Evolutionary conservation across 192 early-diverging fungal species (phyloP), one percentile per base, ranked within the genome.

Genomic region (Coemansia sp.): DNA sequence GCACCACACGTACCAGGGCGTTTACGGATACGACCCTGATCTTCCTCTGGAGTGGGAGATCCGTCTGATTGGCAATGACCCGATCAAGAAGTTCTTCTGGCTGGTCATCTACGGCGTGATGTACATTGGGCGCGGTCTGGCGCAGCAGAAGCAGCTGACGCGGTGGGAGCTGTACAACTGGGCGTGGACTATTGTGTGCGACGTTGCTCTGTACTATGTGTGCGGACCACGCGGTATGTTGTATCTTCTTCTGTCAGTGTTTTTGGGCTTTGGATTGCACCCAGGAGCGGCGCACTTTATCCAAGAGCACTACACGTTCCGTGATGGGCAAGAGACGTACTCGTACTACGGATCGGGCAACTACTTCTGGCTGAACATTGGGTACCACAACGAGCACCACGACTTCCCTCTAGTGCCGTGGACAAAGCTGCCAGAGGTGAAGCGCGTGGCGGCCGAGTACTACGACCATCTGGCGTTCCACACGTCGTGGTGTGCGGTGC

Each of bases 311-410:
- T 98, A 93, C 73, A 94, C 93, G 2, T 95, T 94, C 85, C 88
- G 88, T 48, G 88, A 93, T 63, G 94, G 93, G 10, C 89, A 93
- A 69, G 94, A 98, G 69, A 98, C 94, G 2, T 98, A 98, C 82
- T 94, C 92, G 63, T 98, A 98, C 89, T 98, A 98, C 62, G 94
- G 94, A 22, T 80, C 84, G 56, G 78, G 93, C 49, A 98, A 98
- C 85, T 72, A 75, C 49, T 83, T 92, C 41, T 92, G 89, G 73
- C 88, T 94, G 82, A 98, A 98, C 87, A 92, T 96, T 65, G 96
- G 96, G 41, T 94, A 93, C 76, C 96, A 98, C 82, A 96, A 94
- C 74, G 96, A 98, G 84, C 96, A 98, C 86, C 94, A 98, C 82
- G 96, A 98, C 78, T 97, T 96, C 83, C 88, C 83, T 29, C 75